Conservation (phyloP, 148 eudicot genomes). For the Vaccinium darrowii region DNA sequence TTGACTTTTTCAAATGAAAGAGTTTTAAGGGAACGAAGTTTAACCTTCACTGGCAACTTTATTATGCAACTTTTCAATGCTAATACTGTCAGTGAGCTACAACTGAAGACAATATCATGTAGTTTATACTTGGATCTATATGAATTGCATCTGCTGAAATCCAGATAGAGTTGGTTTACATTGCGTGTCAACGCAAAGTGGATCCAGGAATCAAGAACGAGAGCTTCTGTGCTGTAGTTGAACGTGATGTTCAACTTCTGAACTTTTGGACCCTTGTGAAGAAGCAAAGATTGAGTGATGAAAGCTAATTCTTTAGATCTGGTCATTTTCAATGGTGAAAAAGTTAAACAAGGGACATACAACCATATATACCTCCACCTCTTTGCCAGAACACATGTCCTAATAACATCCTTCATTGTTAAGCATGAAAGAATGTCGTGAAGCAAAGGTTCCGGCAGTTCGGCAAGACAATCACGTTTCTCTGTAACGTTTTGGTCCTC, state of each 20-base stretch:
- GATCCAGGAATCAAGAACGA: slow-evolving; percentile 11
- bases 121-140: neutral
- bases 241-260: neutral
- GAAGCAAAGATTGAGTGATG: neutral
- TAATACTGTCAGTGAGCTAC: neutral
- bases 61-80: neutral
- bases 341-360: neutral
- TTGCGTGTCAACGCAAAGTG: neutral
- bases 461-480: neutral
- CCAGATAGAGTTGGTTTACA: slow-evolving; percentile 4
- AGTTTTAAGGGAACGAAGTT: neutral
- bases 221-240: too few relatives aligned
- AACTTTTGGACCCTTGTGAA: neutral
- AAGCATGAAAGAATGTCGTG: slow-evolving; percentile 8
- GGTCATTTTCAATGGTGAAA: neutral
- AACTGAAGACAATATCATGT: neutral
- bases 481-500: neutral
- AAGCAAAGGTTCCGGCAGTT: slow-evolving; percentile 5
- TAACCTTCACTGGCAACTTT: neutral
- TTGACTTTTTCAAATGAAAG: neutral
- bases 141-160: neutral
- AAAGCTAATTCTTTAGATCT: neutral
- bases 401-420: neutral
- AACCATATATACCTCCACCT: slow-evolving; percentile 14
- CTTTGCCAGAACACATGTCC: neutral